Base-by-base conservation (phyloP, 495 filamentous ascomycete genomes). In the Sporormia fimetaria region DNA sequence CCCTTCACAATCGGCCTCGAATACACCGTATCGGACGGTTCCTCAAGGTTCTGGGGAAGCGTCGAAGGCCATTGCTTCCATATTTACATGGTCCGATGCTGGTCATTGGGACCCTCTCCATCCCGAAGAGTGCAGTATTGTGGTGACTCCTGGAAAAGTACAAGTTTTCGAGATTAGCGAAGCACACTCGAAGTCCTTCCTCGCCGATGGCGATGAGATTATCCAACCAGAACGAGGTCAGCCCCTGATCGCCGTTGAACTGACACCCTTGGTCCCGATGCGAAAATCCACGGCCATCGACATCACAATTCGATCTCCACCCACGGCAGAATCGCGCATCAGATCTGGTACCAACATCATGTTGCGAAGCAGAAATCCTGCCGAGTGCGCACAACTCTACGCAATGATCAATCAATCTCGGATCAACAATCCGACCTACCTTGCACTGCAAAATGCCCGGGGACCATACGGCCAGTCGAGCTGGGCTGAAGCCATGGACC, bases 251-350 rank as follows among this genome's bases (percentile, higher is more conserved):
- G 76, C 75, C 2, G 69, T 92, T 11, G 80, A 88, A 51, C 72
- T 99, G 11, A 94, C 87, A 1, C 90, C 90, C 0, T 63, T 90
- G 8, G 87, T 94, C 10, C 79, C 82, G 49, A 74, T 95, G 29
- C 78, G 88, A 45, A 77, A 84, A 32, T 87, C 87, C 36, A 95
- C 82, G 14, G 87, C 81, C 15, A 70, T 96, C 22, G 90, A 99
- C 57, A 86, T 99, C 35, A 87, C 88, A 33, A 85, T 99, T 51
- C 76, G 83, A 30, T 94, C 87, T 8, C 77, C 79, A 14, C 80
- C 78, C 10, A 84, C 77, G 11, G 55, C 74, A 4, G 75, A 76
- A 22, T 85, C 82, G 1, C 74, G 75, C 41, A 68, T 86, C 23
- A 73, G 71, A n/a, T 68, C 75, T 33, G 76, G 75, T 47, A 78